These are phyloP conservation scores for Didymella exigua DNA, from an alignment of 2,329 filamentous ascomycete species.

Conservation along the genomic window DNA sequence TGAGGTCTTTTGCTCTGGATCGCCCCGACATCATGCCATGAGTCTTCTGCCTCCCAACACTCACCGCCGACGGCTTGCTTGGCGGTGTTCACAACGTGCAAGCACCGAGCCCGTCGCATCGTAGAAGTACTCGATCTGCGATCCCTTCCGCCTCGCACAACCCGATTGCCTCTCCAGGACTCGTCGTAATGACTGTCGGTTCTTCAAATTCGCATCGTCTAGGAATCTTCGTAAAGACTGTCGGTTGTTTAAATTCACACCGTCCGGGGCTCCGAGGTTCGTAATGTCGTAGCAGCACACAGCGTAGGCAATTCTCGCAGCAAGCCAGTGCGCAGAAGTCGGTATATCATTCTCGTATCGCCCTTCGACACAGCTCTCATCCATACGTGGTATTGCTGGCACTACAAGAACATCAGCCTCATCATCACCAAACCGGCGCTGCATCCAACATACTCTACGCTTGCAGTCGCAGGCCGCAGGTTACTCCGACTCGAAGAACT, in stretches of 20 bases:
- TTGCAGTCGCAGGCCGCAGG: conserved; percentile 20
- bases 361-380: neutral
- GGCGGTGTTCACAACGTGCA: neutral
- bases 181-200: neutral
- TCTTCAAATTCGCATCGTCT: neutral
- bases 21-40: conserved; percentile 1
- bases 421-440: neutral
- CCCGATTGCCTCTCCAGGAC: neutral
- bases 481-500: conserved; percentile 9
- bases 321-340: neutral
- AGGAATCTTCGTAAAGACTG: neutral
- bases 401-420: neutral
- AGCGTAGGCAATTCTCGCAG: neutral
- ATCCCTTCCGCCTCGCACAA: neutral
- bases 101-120: neutral
- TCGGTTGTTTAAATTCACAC: neutral
- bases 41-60: neutral
- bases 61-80: neutral
- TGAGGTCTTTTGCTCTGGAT: conserved; percentile 7
- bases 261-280: neutral
- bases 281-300: neutral
- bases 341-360: neutral
- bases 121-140: neutral
- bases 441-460: conserved; percentile 4
- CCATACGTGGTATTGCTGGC: conserved; percentile 15